Percentiles rank a stretch among this genome's conserved stretches.
Conservation (phyloP, 345 rosid species). For the Hypericum perforatum region DNA sequence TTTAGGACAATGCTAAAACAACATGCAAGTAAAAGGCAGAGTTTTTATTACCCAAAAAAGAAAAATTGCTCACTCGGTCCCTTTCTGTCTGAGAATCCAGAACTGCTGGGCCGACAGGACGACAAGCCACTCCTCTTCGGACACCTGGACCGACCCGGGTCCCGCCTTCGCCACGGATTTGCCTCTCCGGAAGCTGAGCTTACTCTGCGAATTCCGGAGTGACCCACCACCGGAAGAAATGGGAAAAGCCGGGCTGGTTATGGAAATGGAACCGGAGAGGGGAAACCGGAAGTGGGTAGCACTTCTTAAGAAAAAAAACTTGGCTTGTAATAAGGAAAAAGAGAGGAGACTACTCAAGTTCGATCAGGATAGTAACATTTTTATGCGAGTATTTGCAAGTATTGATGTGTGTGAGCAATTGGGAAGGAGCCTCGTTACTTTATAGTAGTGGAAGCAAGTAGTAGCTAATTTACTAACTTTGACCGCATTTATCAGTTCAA, state of each 20-base stretch:
- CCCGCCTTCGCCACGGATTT: constrained; percentile 45
- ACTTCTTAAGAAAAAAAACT: too few species aligned
- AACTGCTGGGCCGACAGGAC: constrained; percentile 79
- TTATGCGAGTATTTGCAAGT: too few species aligned
- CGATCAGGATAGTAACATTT: too few species aligned
- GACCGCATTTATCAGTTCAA: too few species aligned
- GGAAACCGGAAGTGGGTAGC: constrained; percentile 7
- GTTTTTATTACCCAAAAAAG: background rate
- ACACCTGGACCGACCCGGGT: constrained; percentile 48
- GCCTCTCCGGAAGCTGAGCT: constrained; percentile 35
- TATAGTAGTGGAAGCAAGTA: too few species aligned
- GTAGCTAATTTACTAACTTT: too few species aligned
- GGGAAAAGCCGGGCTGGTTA: constrained; percentile 11
- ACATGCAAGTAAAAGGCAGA: background rate
- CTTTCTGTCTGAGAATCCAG: constrained; percentile 67
- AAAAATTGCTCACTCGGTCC: constrained; percentile 55
- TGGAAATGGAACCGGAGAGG: constrained; percentile 8
- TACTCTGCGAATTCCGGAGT: constrained; percentile 5
- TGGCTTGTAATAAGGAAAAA: too few species aligned
- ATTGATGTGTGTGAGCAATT: too few species aligned
- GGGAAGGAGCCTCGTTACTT: too few species aligned
- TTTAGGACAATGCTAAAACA: too few species aligned
- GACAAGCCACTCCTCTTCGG: constrained; percentile 90
- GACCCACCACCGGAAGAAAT: constrained; percentile 2
- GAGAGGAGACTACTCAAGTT: too few species aligned